Evolutionary conservation across 1,139 yeast species (phyloP).

Genomic region (Scheffersomyces segobiensis): DNA sequence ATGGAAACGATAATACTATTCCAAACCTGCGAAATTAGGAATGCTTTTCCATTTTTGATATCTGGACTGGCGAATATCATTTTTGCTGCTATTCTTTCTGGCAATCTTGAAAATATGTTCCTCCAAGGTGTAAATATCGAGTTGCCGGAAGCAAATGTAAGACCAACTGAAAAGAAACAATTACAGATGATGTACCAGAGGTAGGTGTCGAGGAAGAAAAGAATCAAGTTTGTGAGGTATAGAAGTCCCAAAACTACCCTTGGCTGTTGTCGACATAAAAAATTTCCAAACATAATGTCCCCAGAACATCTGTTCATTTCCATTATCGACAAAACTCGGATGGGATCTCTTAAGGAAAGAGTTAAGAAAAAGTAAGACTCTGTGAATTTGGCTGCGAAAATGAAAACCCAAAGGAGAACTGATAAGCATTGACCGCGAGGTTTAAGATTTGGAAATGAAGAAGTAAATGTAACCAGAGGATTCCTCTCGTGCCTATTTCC

Average conservation of each 20-base stretch:
- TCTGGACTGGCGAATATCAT: constrained; percentile 34
- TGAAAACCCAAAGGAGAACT: constrained; percentile 62
- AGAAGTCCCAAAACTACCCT: constrained; percentile 55
- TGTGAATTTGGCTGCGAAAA: constrained; percentile 68
- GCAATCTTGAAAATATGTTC: constrained; percentile 71
- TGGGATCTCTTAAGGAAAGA: constrained; percentile 75
- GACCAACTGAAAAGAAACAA: constrained; percentile 66
- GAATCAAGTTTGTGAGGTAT: constrained; percentile 63
- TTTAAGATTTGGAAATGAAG: constrained; percentile 55
- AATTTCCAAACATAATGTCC: constrained; percentile 49
- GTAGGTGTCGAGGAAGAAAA: constrained; percentile 83
- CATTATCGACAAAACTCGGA: constrained; percentile 63
- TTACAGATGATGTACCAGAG: constrained; percentile 87
- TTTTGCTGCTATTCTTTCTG: constrained; percentile 55
- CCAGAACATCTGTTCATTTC: constrained; percentile 63
- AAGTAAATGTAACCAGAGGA: constrained; percentile 35
- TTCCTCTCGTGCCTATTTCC: constrained; percentile 6
- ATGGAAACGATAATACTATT: constrained; percentile 73
- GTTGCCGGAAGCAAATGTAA: constrained; percentile 73
- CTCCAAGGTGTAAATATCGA: constrained; percentile 89
- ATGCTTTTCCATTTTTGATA: constrained; percentile 45
- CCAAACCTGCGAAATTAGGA: constrained; percentile 73
- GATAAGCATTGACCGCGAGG: constrained; percentile 59
- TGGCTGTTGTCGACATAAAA: constrained; percentile 63
- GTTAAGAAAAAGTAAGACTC: constrained; percentile 85